These are phyloP conservation scores for Orbilia quercus DNA, from an alignment of 2,329 filamentous ascomycete genomes.

Conservation along the genomic window DNA sequence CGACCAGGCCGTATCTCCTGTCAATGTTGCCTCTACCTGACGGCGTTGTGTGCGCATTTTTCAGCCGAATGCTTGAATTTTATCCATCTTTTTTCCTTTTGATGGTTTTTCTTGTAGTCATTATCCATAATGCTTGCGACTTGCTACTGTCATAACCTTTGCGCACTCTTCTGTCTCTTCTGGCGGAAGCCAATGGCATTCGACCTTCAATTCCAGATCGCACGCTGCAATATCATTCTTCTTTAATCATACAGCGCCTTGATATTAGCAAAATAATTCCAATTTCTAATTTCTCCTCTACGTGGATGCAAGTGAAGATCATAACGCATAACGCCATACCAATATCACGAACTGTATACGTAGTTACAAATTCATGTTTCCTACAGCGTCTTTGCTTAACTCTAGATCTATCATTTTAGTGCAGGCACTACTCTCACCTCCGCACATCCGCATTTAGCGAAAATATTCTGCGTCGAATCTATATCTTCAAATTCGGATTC, in stretches of 20 bases:
- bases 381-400: too few relatives aligned
- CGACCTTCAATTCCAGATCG: too few relatives aligned
- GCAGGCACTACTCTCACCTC: neutral
- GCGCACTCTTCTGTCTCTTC: too few relatives aligned
- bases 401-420: too few relatives aligned
- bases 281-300: neutral
- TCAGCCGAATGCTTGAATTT: neutral
- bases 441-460: neutral
- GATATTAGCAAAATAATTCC: conserved; percentile 2
- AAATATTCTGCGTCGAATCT: conserved; percentile 1
- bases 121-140: neutral
- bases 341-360: neutral
- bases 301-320: neutral
- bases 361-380: neutral
- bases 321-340: too few relatives aligned
- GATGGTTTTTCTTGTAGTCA: neutral
- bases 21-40: too few relatives aligned
- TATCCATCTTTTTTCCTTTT: conserved; percentile 5
- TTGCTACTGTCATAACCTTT: neutral
- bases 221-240: too few relatives aligned
- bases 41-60: too few relatives aligned
- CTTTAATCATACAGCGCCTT: too few relatives aligned
- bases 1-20: too few relatives aligned
- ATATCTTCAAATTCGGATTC: conserved; percentile 6
- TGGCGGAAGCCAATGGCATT: too few relatives aligned